phyloP scores from a whole-genome alignment of 345 rosid species.

The Ailanthus altissimus region DNA sequence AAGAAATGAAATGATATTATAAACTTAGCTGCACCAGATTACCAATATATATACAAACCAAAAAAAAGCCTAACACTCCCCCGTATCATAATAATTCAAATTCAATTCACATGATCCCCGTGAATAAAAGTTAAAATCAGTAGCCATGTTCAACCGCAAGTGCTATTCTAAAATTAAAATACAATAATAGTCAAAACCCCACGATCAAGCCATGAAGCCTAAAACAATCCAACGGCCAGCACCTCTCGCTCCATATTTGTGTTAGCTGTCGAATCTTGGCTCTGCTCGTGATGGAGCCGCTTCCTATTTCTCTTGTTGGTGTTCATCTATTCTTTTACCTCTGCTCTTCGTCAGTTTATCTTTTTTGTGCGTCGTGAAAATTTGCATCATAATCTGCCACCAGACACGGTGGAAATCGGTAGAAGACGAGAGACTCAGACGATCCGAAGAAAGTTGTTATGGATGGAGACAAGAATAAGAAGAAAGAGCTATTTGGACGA shows the following conservation, averaged over 20 bases:
- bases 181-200: background rate
- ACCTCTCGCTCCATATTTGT: background rate
- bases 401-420: background rate
- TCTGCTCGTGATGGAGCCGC: slow-evolving; percentile 4
- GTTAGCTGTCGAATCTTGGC: slow-evolving; percentile 9
- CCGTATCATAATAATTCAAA: no score
- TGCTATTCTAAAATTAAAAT: no score
- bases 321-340: background rate
- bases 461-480: background rate
- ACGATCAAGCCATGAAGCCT: background rate
- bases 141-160: no score
- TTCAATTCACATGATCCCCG: no score
- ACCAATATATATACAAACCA: no score
- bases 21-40: no score
- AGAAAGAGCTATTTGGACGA: slow-evolving; percentile 12
- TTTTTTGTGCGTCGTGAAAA: background rate
- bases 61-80: no score
- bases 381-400: slow-evolving; percentile 8
- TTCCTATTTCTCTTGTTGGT: background rate
- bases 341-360: slow-evolving; percentile 1
- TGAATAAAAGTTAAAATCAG: no score
- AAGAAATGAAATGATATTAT: no score
- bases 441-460: slow-evolving; percentile 14
- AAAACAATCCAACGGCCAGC: background rate
- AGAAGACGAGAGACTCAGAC: background rate